phyloP scores from a whole-genome alignment of 1,284 basidiomycete species.

The Puccinia novopanici region DNA sequence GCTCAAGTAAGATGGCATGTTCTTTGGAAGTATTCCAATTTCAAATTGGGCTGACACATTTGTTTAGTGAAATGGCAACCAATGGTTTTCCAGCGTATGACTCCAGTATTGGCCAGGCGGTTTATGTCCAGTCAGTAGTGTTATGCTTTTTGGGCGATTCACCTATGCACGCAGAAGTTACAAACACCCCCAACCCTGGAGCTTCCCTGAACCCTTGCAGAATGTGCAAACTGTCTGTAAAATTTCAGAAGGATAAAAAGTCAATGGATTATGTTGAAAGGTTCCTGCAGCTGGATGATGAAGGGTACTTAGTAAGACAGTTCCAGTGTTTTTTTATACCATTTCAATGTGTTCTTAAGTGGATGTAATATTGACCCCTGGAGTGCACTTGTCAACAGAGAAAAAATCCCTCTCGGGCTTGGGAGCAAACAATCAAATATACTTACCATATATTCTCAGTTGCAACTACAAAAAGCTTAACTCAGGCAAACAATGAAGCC shows the following conservation, averaged over 20 bases:
- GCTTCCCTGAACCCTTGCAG: neutral
- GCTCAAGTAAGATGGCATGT: neutral
- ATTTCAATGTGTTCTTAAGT: too few relatives aligned
- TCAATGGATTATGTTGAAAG: neutral
- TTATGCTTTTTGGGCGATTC: neutral
- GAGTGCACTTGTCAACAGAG: too few relatives aligned
- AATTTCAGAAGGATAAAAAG: neutral
- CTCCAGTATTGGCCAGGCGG: neutral
- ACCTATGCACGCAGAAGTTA: slow-evolving; percentile 7
- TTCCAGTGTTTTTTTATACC: too few relatives aligned
- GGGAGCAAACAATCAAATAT: neutral
- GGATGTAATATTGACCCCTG: too few relatives aligned
- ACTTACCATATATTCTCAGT: neutral
- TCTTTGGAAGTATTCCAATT: too few relatives aligned
- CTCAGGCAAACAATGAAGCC: too few relatives aligned
- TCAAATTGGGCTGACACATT: too few relatives aligned
- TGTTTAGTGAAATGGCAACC: neutral
- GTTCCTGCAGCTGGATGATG: neutral
- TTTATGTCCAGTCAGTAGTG: neutral
- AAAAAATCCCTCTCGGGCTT: neutral
- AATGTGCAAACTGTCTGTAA: neutral
- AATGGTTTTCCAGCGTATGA: neutral
- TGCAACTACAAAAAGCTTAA: neutral
- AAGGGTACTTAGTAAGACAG: too few relatives aligned
- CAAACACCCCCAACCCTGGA: neutral